These are phyloP conservation scores for Umbelopsis sp. DNA, from an alignment of 192 early-diverging fungal species.

Conservation along the genomic window DNA sequence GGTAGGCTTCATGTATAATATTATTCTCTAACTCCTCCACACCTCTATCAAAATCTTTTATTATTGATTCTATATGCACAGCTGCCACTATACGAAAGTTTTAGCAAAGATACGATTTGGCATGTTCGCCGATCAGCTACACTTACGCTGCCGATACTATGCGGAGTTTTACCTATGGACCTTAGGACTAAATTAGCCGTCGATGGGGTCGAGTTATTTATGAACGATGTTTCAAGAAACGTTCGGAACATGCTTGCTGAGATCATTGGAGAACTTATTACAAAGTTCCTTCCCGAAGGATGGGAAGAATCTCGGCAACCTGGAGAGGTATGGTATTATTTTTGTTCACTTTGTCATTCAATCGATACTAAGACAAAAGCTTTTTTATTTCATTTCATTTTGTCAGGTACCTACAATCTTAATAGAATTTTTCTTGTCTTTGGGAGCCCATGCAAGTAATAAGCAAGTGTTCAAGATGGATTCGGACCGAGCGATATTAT, in stretches of 20 bases:
- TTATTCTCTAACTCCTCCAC: not conserved
- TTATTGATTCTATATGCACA: conserved; percentile 7
- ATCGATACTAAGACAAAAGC: no score
- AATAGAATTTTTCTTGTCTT: conserved; percentile 48
- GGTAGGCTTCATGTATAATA: no score
- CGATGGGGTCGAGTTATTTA: conserved; percentile 52
- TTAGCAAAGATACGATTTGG: conserved; percentile 58
- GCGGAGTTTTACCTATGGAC: conserved; percentile 48
- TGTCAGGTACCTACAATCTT: conserved; percentile 46
- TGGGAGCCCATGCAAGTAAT: conserved; percentile 28
- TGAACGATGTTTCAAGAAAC: conserved; percentile 53
- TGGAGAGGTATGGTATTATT: conserved; percentile 22
- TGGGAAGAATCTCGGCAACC: conserved; percentile 35
- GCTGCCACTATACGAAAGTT: conserved; percentile 54
- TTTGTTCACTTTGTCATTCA: no score
- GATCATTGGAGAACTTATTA: conserved; percentile 59
- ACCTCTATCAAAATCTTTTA: not conserved
- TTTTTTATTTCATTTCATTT: no score
- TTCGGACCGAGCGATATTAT: conserved; percentile 53
- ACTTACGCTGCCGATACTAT: conserved; percentile 48
- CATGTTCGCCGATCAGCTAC: conserved; percentile 59
- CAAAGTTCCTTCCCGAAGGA: conserved; percentile 48
- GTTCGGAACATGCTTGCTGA: conserved; percentile 57
- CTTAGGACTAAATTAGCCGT: conserved; percentile 43
- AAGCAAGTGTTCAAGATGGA: conserved; percentile 50